A percentile compares a stretch with the other conserved stretches of the same genome.
Evolutionary conservation across 352 stramenopile species (phyloP).

Genomic region (Pythium rishiriense): DNA sequence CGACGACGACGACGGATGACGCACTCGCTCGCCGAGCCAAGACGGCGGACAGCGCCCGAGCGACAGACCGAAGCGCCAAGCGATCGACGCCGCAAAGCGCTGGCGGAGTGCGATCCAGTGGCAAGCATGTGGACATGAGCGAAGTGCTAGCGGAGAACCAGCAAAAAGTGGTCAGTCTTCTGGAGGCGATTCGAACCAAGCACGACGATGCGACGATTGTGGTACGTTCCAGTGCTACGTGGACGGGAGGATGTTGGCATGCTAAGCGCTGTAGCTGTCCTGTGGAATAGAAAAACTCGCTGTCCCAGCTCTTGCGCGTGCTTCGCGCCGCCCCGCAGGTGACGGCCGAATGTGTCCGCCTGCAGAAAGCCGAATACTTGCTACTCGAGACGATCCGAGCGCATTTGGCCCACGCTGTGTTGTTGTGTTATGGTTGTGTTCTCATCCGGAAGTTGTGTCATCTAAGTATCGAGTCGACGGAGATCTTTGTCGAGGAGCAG

Average conservation of each 20-base stretch:
- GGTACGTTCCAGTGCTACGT: constrained; percentile 27
- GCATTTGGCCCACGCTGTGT: constrained; percentile 59
- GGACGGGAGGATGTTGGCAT: too few species aligned
- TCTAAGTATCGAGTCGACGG: constrained; percentile 57
- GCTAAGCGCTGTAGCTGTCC: neutral
- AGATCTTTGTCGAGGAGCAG: constrained; percentile 63
- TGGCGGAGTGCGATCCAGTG: constrained; percentile 16
- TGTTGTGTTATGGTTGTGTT: constrained; percentile 77
- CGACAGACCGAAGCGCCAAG: constrained; percentile 19
- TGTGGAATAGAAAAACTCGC: constrained; percentile 56
- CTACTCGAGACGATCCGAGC: constrained; percentile 59
- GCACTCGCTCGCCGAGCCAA: constrained; percentile 24
- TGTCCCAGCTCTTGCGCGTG: constrained; percentile 61
- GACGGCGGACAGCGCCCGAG: constrained; percentile 23
- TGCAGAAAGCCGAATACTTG: constrained; percentile 54
- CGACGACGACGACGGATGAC: neutral
- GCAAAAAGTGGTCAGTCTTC: constrained; percentile 52
- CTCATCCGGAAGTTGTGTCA: constrained; percentile 76
- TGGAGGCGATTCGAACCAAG: constrained; percentile 40
- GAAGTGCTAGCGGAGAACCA: constrained; percentile 52
- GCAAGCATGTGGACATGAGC: constrained; percentile 46
- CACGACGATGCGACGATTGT: constrained; percentile 45
- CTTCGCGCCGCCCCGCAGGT: constrained; percentile 63
- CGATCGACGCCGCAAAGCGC: constrained; percentile 16
- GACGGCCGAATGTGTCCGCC: constrained; percentile 63